phyloP scores from a whole-genome alignment of 2,329 filamentous ascomycete genomes.

The Penicillium sumatraense region DNA sequence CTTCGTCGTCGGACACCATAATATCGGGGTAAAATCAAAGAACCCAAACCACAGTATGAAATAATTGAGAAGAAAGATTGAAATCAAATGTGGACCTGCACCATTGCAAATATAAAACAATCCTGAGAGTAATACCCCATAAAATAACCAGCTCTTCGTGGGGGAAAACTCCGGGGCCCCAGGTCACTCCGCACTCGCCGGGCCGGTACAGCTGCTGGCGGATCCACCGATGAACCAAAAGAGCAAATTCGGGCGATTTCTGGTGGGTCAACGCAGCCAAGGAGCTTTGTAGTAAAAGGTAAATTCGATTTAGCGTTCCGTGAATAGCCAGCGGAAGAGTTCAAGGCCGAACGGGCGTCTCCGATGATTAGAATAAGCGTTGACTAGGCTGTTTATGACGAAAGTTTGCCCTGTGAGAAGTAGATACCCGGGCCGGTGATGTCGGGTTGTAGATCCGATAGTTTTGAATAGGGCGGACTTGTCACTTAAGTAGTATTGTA shows the following conservation, averaged over 20 bases:
- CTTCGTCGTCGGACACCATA: not conserved
- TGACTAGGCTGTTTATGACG: not conserved
- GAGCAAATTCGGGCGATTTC: slow-evolving; percentile 4
- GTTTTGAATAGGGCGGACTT: no score
- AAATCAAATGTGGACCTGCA: not conserved
- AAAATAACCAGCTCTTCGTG: not conserved
- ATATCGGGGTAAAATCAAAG: not conserved
- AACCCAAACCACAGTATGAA: not conserved
- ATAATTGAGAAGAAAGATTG: not conserved
- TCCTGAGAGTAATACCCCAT: not conserved
- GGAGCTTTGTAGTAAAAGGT: not conserved
- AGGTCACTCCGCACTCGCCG: slow-evolving; percentile 1
- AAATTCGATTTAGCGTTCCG: not conserved
- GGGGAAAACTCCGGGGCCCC: slow-evolving; percentile 1
- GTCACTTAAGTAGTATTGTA: not conserved
- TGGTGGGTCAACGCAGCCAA: not conserved
- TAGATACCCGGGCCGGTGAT: not conserved
- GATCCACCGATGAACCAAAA: slow-evolving; percentile 1
- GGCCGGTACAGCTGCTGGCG: slow-evolving; percentile 1
- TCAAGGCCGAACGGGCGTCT: not conserved
- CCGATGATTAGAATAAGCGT: not conserved
- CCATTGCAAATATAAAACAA: not conserved
- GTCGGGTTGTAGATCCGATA: not conserved
- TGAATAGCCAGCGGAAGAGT: not conserved
- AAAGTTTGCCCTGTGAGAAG: not conserved